Base-by-base conservation (phyloP, 345 rosid genomes). In the Populus deltoides region DNA sequence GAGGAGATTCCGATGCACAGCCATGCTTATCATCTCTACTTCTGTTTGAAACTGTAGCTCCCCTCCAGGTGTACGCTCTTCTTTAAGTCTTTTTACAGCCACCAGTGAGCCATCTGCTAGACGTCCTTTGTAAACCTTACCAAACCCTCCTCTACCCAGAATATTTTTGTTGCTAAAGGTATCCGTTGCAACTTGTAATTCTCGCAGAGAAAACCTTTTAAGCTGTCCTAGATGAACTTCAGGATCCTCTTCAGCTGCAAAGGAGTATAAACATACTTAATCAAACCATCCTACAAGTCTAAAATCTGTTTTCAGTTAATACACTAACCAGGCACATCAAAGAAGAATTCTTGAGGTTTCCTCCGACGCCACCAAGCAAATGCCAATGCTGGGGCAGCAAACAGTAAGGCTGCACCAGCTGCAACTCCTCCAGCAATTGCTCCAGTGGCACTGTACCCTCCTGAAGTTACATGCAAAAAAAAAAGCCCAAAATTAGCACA, bases 351-450 rank as follows among this genome's bases (percentile, higher is more conserved):
- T 76, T 77, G 93, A 39, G 98, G 97, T 81, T 89, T 96, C 84
- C 98, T 90, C 77, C 99, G 88, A 25, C 90, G 94, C 97, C 97
- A 96, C 94, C 92, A 92, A 70, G 99, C 98, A 89, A 96, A 96
- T 61, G 97, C 94, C 73, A 96, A 86, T 67, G 98, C 99, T 78
- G 99, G 99, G 45, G 98, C 98, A 70, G 98, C 99, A 89, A 92
- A 96, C 57, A 96, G 81, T 76, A 96, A 85, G 38, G 99, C 98
- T 78, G 98, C 98, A 86, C 98, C 98, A 59, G 98, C 99, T 51
- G 99, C 98, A 71, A 96, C 99, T 88, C 99, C 99, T 71, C 99
- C 99, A 29, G 98, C 99, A 75, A 96, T 96, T 36, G 98, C 99
- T 82, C 94, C 97, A 71, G 99, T 96, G 25, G 86, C 86, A 82